These are phyloP conservation scores for Deinandra increscens DNA, from an alignment of 129 eudicot genomes.

Conservation along the genomic window DNA sequence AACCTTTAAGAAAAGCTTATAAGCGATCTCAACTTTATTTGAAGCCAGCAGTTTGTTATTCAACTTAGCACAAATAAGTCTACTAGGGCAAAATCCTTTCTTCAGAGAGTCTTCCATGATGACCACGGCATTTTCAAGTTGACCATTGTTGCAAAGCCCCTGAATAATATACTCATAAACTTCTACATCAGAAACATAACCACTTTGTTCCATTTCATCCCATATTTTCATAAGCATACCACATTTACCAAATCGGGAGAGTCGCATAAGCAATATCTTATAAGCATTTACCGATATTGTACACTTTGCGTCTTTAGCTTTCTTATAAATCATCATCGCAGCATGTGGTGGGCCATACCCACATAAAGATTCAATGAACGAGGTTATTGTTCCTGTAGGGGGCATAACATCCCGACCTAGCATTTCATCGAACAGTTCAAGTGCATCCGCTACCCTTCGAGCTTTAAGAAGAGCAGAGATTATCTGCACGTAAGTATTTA, in stretches of 20 bases:
- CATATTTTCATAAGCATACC: constrained; percentile 77
- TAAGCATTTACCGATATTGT: constrained; percentile 58
- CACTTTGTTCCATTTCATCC: constrained; percentile 77
- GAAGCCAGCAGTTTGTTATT: constrained; percentile 62
- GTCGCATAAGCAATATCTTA: constrained; percentile 68
- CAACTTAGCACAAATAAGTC: constrained; percentile 65
- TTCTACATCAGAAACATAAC: constrained; percentile 66
- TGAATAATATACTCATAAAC: constrained; percentile 70
- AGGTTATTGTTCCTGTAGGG: constrained; percentile 60
- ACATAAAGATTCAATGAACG: constrained; percentile 55
- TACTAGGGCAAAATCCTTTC: constrained; percentile 80
- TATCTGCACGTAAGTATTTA: constrained; percentile 54
- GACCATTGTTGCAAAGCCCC: constrained; percentile 86
- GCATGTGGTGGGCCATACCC: constrained; percentile 96
- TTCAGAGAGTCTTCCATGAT: constrained; percentile 74
- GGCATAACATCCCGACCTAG: constrained; percentile 50
- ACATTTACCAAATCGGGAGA: constrained; percentile 87
- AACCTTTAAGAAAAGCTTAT: constrained; percentile 68
- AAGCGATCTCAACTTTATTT: constrained; percentile 70
- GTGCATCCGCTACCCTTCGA: constrained; percentile 77
- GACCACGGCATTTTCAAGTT: constrained; percentile 65
- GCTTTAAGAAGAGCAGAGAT: constrained; percentile 58
- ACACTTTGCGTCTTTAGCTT: constrained; percentile 70
- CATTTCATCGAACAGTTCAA: constrained; percentile 83
- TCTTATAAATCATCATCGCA: constrained; percentile 70